phyloP scores from a whole-genome alignment of 768 basidiomycete genomes.

The Boletales sp. region DNA sequence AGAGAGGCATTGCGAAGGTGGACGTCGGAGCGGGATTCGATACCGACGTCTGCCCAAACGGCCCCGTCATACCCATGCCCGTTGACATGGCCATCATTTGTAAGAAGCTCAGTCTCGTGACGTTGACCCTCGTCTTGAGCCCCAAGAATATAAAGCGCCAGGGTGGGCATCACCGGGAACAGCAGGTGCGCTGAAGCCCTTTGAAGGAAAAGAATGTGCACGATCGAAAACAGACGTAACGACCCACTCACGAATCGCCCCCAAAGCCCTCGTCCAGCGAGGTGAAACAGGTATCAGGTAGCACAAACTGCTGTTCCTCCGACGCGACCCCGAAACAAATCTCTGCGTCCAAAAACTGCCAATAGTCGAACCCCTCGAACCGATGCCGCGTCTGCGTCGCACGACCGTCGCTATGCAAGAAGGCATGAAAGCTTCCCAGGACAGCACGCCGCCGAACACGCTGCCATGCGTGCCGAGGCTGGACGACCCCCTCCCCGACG shows the following conservation, averaged over 20 bases:
- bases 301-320: conserved; percentile 54
- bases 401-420: conserved; percentile 18
- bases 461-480: conserved; percentile 23
- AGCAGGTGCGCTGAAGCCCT: conserved; percentile 49
- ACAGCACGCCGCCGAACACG: conserved; percentile 26
- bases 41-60: conserved; percentile 44
- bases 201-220: background rate
- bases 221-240: background rate
- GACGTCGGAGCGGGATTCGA: conserved; percentile 53
- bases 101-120: conserved; percentile 9
- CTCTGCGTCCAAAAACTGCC: conserved; percentile 47
- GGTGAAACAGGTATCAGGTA: conserved; percentile 52
- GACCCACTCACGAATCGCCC: conserved; percentile 22
- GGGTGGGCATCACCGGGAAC: conserved; percentile 52
- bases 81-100: background rate
- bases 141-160: conserved; percentile 53
- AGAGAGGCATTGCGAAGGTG: conserved; percentile 58
- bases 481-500: conserved; percentile 19
- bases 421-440: conserved; percentile 26
- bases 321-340: conserved; percentile 51
- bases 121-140: conserved; percentile 16
- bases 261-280: conserved; percentile 48
- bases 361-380: conserved; percentile 38
- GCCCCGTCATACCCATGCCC: conserved; percentile 11
- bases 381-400: background rate